These are phyloP conservation scores for Fusarium marasasianum DNA, from an alignment of 2,329 filamentous ascomycete species.

Conservation along the genomic window DNA sequence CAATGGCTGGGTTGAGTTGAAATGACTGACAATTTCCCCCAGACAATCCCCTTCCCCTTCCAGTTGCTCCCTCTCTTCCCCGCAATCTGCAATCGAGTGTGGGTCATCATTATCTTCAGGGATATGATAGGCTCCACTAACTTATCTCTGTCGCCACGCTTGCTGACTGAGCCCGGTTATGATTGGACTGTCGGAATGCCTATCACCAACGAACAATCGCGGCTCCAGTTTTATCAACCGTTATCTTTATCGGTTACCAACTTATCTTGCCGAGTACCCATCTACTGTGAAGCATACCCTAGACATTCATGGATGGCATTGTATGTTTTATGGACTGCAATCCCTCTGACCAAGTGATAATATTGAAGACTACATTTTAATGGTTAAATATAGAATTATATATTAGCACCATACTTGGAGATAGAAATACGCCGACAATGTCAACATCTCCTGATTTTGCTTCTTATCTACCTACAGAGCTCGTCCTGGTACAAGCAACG, in stretches of 20 bases:
- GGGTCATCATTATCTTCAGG: not conserved
- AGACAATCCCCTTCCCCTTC: not conserved
- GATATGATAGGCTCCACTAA: not conserved
- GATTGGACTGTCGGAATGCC: not conserved
- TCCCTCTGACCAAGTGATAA: no score
- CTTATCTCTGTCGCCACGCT: not conserved
- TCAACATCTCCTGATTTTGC: rapidly evolving
- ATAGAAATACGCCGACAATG: no score
- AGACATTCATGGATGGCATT: not conserved
- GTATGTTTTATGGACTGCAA: no score
- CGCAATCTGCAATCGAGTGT: not conserved
- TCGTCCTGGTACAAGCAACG: rapidly evolving
- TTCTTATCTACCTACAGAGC: not conserved
- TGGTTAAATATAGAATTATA: no score
- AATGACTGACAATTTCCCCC: not conserved
- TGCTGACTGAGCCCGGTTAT: not conserved
- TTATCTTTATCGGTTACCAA: not conserved
- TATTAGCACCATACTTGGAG: rapidly evolving
- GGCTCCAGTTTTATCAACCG: not conserved
- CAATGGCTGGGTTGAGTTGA: not conserved
- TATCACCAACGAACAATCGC: not conserved
- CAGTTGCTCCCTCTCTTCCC: not conserved
- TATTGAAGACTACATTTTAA: no score
- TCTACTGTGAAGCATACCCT: not conserved
- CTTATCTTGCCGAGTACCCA: not conserved